phyloP scores from a whole-genome alignment of 2,329 filamentous ascomycete genomes.

The Claviceps maximensis region DNA sequence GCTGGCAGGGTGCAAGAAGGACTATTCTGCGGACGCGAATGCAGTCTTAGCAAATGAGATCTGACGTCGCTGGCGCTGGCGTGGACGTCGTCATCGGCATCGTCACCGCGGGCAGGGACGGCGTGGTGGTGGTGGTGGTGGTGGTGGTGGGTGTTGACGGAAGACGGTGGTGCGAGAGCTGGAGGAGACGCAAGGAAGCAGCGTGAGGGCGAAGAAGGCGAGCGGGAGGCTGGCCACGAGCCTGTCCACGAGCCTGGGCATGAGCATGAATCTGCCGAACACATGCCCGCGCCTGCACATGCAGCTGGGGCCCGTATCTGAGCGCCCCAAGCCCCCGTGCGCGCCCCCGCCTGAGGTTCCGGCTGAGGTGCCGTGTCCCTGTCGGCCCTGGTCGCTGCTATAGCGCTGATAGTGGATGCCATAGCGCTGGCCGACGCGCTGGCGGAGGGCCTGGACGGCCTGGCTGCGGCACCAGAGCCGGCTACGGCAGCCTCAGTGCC shows the following conservation, averaged over 20 bases:
- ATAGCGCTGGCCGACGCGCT: not conserved
- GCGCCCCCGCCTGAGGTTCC: not conserved
- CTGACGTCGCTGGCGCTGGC: not conserved
- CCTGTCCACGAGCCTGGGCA: not conserved
- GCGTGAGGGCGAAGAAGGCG: not conserved
- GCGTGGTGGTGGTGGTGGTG: not conserved
- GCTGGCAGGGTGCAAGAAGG: slow-evolving; percentile 43
- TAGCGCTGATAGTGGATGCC: too few species aligned
- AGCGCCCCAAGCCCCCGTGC: too few species aligned
- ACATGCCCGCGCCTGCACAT: too few species aligned
- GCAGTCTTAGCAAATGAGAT: slow-evolving; percentile 12
- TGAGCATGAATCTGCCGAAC: too few species aligned
- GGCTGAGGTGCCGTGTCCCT: not conserved
- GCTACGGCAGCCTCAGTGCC: not conserved
- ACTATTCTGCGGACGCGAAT: slow-evolving; percentile 38
- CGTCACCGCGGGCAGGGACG: not conserved
- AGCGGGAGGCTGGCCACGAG: not conserved
- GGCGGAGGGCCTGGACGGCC: not conserved
- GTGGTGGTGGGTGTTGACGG: not conserved
- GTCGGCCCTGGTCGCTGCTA: not conserved
- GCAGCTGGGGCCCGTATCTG: too few species aligned
- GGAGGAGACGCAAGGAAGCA: not conserved
- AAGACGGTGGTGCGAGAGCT: not conserved
- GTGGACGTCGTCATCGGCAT: not conserved
- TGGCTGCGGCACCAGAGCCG: not conserved